A percentile compares a stretch with the other conserved stretches of the same genome.
phyloP scores from a whole-genome alignment of 768 basidiomycete species.

The Mycena galericulata region DNA sequence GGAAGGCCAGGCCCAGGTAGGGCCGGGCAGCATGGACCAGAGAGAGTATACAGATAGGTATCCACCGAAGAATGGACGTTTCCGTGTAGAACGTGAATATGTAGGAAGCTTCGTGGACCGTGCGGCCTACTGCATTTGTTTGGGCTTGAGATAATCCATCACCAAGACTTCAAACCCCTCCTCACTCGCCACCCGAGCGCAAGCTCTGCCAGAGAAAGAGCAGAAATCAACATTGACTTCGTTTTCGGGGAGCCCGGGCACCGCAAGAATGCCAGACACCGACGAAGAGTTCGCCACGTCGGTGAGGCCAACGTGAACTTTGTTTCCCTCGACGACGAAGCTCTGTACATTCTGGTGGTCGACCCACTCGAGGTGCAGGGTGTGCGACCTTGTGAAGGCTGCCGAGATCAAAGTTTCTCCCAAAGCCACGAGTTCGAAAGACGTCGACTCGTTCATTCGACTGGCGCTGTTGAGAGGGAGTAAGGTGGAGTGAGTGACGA shows the following conservation, averaged over 20 bases:
- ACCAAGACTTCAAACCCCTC: conserved; percentile 2
- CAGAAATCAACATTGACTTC: conserved; percentile 29
- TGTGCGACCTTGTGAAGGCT: not conserved
- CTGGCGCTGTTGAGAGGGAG: not conserved
- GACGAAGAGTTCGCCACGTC: not conserved
- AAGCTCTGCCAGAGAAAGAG: conserved; percentile 28
- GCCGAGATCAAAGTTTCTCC: conserved; percentile 17
- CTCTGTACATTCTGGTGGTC: conserved; percentile 5
- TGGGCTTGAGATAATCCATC: conserved; percentile 13
- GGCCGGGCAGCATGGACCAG: too few relatives aligned
- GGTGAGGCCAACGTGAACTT: conserved; percentile 18
- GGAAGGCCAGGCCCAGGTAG: too few relatives aligned
- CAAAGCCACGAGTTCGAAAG: conserved; percentile 1
- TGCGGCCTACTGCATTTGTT: too few relatives aligned
- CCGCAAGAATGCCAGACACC: conserved; percentile 5
- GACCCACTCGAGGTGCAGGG: conserved; percentile 30
- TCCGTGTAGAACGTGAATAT: too few relatives aligned
- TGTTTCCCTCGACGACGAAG: conserved; percentile 20
- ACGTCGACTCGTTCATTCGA: not conserved
- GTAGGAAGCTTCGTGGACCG: too few relatives aligned
- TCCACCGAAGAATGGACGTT: too few relatives aligned
- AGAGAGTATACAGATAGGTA: too few relatives aligned
- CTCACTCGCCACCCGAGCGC: not conserved
- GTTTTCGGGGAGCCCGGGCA: conserved; percentile 2
- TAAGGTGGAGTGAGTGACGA: conserved; percentile 24